A percentile compares a stretch with the other conserved stretches of the same genome.
phyloP scores from a whole-genome alignment of 495 filamentous ascomycete genomes.

The Aspergillus haitiensis region DNA sequence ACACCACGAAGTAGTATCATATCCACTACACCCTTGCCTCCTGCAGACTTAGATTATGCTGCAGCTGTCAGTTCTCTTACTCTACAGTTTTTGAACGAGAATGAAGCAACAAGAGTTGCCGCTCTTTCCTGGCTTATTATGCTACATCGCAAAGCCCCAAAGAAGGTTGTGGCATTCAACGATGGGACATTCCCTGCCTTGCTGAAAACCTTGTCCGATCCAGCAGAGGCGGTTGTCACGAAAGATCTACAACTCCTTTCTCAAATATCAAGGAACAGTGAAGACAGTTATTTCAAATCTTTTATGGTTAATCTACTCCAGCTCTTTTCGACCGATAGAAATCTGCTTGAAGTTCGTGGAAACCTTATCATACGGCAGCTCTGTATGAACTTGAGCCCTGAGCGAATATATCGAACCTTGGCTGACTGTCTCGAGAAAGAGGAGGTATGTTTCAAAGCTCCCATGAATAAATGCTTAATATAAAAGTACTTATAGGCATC shows the following conservation, averaged over 20 bases:
- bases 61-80: constrained; percentile 94
- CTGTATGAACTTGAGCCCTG: constrained; percentile 86
- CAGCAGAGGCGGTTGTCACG: constrained; percentile 92
- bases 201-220: constrained; percentile 94
- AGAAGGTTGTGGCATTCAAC: constrained; percentile 92
- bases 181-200: constrained; percentile 96
- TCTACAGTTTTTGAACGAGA: constrained; percentile 90
- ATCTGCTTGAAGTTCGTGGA: constrained; percentile 85
- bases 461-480: neutral
- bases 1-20: constrained; percentile 47
- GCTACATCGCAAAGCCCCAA: constrained; percentile 91
- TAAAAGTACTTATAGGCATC: constrained; percentile 11
- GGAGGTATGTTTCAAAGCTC: constrained; percentile 51
- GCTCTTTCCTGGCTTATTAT: constrained; percentile 96
- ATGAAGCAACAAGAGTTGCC: constrained; percentile 91
- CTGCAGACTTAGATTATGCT: constrained; percentile 87
- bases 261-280: constrained; percentile 93
- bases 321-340: constrained; percentile 90
- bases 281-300: constrained; percentile 93
- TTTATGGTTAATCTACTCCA: constrained; percentile 98
- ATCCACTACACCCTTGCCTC: constrained; percentile 43
- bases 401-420: constrained; percentile 93
- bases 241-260: constrained; percentile 92
- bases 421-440: constrained; percentile 98
- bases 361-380: constrained; percentile 96